Evolutionary conservation across 2,329 filamentous ascomycete species (phyloP).

Genomic region (Tolypocladium tropicale): DNA sequence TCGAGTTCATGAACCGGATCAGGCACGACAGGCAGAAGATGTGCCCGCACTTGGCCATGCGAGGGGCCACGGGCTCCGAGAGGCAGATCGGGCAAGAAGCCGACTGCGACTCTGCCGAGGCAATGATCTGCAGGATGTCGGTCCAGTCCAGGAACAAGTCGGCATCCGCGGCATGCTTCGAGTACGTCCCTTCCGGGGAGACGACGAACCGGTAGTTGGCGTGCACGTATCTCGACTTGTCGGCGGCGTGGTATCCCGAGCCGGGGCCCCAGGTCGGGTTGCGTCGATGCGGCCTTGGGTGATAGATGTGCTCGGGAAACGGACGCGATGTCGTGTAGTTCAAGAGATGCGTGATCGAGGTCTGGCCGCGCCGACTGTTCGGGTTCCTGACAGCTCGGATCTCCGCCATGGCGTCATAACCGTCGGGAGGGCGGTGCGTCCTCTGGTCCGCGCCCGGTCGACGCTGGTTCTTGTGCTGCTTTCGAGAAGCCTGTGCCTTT

Average conservation of each 20-base stretch:
- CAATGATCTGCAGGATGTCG: slow-evolving; percentile 82
- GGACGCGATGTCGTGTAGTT: slow-evolving; percentile 77
- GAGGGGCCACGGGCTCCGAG: slow-evolving; percentile 80
- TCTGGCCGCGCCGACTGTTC: slow-evolving; percentile 76
- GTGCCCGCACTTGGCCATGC: slow-evolving; percentile 95
- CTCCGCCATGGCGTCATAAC: slow-evolving; percentile 85
- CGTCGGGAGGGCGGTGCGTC: slow-evolving; percentile 37
- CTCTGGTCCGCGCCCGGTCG: slow-evolving; percentile 44
- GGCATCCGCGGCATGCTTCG: slow-evolving; percentile 70
- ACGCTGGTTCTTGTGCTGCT: slow-evolving; percentile 75
- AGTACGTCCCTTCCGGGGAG: slow-evolving; percentile 69
- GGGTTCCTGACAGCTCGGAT: slow-evolving; percentile 49
- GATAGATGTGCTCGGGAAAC: slow-evolving; percentile 44
- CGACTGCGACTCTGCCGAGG: slow-evolving; percentile 78
- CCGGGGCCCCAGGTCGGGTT: slow-evolving; percentile 76
- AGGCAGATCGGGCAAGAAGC: slow-evolving; percentile 92
- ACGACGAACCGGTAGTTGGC: slow-evolving; percentile 98
- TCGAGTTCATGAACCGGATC: slow-evolving; percentile 90
- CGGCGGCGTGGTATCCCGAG: slow-evolving; percentile 79
- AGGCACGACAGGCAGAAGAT: slow-evolving; percentile 93
- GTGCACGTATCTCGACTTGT: slow-evolving; percentile 86
- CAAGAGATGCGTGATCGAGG: slow-evolving; percentile 92
- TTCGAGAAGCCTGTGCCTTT: slow-evolving; percentile 66
- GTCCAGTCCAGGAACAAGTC: slow-evolving; percentile 88
- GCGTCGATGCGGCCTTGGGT: slow-evolving; percentile 50